Conservation (phyloP, 306 rosid species). For the Biancaea sappan region DNA sequence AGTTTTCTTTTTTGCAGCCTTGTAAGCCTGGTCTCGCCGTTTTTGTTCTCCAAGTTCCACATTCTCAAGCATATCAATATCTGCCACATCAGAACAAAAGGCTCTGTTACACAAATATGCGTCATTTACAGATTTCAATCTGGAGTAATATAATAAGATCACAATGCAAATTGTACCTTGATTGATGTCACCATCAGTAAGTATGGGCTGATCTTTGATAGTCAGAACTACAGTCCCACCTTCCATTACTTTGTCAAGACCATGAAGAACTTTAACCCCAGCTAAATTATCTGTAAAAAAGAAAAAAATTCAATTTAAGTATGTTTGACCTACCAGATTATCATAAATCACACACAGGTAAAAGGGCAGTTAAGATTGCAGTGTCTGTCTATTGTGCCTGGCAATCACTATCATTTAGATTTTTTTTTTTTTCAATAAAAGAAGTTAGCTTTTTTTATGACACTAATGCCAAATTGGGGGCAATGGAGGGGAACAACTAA, state of each 20-base stretch:
- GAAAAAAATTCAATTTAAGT: conserved; percentile 25
- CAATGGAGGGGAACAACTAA: background rate
- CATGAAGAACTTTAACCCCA: conserved; percentile 96
- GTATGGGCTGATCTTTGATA: conserved; percentile 87
- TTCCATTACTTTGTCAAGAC: conserved; percentile 88
- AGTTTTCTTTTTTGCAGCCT: conserved; percentile 85
- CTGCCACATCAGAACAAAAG: conserved; percentile 57
- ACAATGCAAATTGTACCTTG: conserved; percentile 59
- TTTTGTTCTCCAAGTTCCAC: conserved; percentile 95
- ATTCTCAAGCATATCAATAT: conserved; percentile 90
- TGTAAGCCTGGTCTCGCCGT: conserved; percentile 78
- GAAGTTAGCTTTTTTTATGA: too few species aligned
- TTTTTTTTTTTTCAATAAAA: background rate
- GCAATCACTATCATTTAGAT: background rate
- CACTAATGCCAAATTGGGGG: background rate
- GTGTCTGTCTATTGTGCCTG: background rate
- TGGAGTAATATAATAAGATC: conserved; percentile 19
- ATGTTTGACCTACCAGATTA: conserved; percentile 30
- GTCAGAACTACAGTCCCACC: conserved; percentile 96
- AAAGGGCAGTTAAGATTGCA: conserved; percentile 15
- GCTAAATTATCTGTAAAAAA: conserved; percentile 61
- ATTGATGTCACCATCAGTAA: conserved; percentile 84
- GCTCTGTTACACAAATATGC: conserved; percentile 37
- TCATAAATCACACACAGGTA: conserved; percentile 22
- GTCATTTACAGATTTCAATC: conserved; percentile 34